These are phyloP conservation scores for Ceratocystis lukuohia DNA, from an alignment of 2,329 filamentous ascomycete species.

Conservation along the genomic window DNA sequence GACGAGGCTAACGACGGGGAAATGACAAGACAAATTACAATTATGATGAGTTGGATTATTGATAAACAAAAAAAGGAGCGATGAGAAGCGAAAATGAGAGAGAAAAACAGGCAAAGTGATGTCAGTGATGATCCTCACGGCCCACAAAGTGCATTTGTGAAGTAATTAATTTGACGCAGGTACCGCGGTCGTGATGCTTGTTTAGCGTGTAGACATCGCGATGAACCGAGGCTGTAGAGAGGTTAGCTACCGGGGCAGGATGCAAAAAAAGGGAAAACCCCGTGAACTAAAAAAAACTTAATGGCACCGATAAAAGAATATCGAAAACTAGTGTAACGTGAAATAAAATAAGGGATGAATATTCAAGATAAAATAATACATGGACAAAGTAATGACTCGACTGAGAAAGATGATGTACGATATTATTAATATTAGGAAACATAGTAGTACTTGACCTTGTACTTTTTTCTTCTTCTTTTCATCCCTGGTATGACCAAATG, in stretches of 20 bases:
- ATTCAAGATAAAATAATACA: not conserved
- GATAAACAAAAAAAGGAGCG: not conserved
- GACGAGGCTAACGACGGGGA: not conserved
- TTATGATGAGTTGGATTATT: not conserved
- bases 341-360: not conserved
- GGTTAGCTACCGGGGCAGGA: conserved; percentile 12
- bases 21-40: not conserved
- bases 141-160: not conserved
- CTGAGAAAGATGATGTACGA: not conserved
- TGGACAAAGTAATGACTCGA: not conserved
- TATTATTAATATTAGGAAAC: not conserved
- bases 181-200: conserved; percentile 4
- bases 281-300: not conserved
- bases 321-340: not conserved
- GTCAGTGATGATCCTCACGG: not conserved
- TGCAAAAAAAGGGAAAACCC: not conserved
- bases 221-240: conserved; percentile 15
- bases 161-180: not conserved
- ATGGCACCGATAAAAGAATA: not conserved
- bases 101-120: not conserved
- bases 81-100: not conserved
- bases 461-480: no score
- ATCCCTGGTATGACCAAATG: not conserved
- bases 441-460: not conserved
- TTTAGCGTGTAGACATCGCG: conserved; percentile 9